A percentile compares a stretch with the other conserved stretches of the same genome.
phyloP scores from a whole-genome alignment of 2,329 filamentous ascomycete genomes.

The Trichoderma sp. region DNA sequence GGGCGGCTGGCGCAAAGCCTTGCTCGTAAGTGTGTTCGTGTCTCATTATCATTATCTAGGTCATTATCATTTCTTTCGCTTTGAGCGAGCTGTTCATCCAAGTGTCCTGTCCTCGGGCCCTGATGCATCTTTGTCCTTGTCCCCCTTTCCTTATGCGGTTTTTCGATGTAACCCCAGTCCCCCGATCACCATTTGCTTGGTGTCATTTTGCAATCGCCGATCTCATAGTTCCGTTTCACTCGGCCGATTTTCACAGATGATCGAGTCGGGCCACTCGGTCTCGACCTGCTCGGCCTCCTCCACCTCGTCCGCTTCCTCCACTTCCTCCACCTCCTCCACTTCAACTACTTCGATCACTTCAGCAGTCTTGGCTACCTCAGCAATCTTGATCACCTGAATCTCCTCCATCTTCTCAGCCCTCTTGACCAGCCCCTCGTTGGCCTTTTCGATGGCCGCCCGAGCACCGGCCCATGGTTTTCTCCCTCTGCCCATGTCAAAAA shows the following conservation, averaged over 20 bases:
- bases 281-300: neutral
- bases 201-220: neutral
- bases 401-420: neutral
- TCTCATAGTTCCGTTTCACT: neutral
- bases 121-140: neutral
- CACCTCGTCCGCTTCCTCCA: neutral
- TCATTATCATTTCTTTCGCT: slow-evolving; percentile 7
- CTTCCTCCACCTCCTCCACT: neutral
- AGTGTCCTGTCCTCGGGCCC: neutral
- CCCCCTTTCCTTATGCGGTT: neutral
- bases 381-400: neutral
- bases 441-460: slow-evolving; percentile 31
- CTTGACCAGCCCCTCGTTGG: slow-evolving; percentile 28
- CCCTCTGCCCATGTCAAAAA: slow-evolving; percentile 40
- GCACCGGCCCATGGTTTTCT: slow-evolving; percentile 43
- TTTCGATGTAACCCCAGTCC: neutral
- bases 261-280: neutral
- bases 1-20: neutral
- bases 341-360: neutral
- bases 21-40: neutral
- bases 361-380: neutral
- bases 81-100: neutral
- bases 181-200: neutral
- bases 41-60: slow-evolving; percentile 15
- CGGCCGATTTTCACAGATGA: neutral